These are phyloP conservation scores for Suillus luteus DNA, from an alignment of 768 basidiomycete species.

Conservation along the genomic window DNA sequence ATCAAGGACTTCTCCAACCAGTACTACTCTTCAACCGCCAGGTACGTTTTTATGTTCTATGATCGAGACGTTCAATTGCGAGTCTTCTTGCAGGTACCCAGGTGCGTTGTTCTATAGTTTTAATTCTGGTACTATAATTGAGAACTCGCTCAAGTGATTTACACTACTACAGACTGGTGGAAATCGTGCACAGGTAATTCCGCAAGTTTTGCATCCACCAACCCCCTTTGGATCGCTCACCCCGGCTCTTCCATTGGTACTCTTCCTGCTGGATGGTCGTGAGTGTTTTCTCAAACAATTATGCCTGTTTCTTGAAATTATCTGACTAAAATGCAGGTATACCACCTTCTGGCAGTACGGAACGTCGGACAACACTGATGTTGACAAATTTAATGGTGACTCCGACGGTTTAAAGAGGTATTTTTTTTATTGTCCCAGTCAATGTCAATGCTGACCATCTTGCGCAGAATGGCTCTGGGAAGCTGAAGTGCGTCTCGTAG, in stretches of 20 bases:
- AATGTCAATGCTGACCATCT: neutral
- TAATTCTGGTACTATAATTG: neutral
- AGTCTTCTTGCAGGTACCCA: neutral
- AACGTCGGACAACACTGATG: neutral
- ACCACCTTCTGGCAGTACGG: slow-evolving; percentile 6
- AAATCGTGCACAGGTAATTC: slow-evolving; percentile 40
- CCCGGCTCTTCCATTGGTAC: slow-evolving; percentile 35
- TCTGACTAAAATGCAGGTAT: neutral
- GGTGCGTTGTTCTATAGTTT: slow-evolving; percentile 11
- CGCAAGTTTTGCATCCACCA: slow-evolving; percentile 34
- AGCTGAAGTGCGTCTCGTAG: neutral
- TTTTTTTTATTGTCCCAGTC: neutral
- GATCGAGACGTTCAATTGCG: neutral
- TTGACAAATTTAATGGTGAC: slow-evolving; percentile 4
- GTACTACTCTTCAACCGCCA: slow-evolving; percentile 46
- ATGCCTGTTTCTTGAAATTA: neutral
- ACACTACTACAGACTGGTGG: slow-evolving; percentile 42
- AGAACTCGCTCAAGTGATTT: slow-evolving; percentile 29
- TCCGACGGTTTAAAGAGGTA: neutral
- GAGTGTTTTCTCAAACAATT: slow-evolving; percentile 5
- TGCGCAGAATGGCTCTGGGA: slow-evolving; percentile 24
- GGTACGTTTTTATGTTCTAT: slow-evolving; percentile 30
- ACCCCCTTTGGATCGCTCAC: slow-evolving; percentile 40
- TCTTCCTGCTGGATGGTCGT: slow-evolving; percentile 40
- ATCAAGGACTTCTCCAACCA: slow-evolving; percentile 57